Evolutionary conservation across 2,329 filamentous ascomycete genomes (phyloP).

Genomic region (Paramyrothecium sp.): DNA sequence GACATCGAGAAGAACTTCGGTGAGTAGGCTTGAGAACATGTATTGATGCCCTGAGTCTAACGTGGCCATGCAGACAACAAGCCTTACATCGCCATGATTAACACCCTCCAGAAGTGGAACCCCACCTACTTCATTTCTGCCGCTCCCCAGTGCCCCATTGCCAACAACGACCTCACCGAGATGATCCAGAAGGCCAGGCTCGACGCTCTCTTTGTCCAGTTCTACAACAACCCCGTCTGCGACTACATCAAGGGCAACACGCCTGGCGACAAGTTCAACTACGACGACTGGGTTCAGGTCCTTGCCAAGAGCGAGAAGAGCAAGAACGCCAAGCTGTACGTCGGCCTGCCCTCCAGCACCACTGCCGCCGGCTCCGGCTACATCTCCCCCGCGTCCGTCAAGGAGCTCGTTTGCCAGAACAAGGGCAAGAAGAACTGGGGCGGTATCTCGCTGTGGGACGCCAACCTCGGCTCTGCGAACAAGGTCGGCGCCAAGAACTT

Average conservation of each 20-base stretch:
- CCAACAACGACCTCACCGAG: conserved; percentile 25
- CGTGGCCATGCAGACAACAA: conserved; percentile 22
- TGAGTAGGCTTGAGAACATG: conserved; percentile 15
- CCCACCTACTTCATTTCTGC: conserved; percentile 35
- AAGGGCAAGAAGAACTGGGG: conserved; percentile 37
- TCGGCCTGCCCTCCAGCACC: conserved; percentile 38
- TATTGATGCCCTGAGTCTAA: neutral
- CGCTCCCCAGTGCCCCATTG: conserved; percentile 42
- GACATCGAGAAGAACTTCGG: conserved; percentile 34
- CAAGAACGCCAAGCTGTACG: conserved; percentile 41
- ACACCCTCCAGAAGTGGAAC: conserved; percentile 30
- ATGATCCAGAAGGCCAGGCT: conserved; percentile 39
- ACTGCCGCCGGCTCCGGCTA: conserved; percentile 29
- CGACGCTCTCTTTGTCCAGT: conserved; percentile 45
- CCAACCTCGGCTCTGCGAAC: conserved; percentile 31
- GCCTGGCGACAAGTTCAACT: conserved; percentile 37
- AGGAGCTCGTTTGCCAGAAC: conserved; percentile 36
- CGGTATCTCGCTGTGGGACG: conserved; percentile 47
- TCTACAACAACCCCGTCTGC: conserved; percentile 46
- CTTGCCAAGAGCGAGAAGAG: conserved; percentile 31
- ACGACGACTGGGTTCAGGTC: conserved; percentile 36
- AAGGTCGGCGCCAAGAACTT: conserved; percentile 30
- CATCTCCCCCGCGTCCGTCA: conserved; percentile 27
- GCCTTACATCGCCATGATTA: conserved; percentile 36
- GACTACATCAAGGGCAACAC: conserved; percentile 28